Evolutionary conservation across 2,329 filamentous ascomycete species (phyloP), one percentile per base, ranked within the genome.

Genomic region (Fusarium metavorans): DNA sequence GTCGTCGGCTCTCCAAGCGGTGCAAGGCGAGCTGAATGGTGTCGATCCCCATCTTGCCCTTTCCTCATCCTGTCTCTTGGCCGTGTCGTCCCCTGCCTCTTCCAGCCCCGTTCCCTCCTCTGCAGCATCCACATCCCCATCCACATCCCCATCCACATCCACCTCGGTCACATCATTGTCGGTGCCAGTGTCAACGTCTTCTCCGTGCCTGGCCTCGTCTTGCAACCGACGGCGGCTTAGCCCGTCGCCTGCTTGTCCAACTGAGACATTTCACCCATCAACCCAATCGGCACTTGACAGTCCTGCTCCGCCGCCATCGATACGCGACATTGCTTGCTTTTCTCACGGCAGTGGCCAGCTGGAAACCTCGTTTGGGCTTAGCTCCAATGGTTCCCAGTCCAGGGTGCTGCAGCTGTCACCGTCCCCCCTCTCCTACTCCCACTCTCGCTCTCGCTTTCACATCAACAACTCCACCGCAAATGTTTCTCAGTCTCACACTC

Each of bases 11-110:
- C 68, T 66, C 60, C 57, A 58, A 58, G 63, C 75, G 50, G 65
- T 65, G 67, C 66, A 66, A 64, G 66, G 67, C 70, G 41, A 62
- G 43, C 67, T 69, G 68, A 56, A 65, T 6, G 30, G 56, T 25
- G 72, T 58, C 62, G 74, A 78, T 70, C 72, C 58, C 67, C 70
- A 68, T 62, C 54, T 71, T 66, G 39, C 66, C 34, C 16, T 64
- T 57, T 64, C 64, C 39, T 71, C 41, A 68, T 56, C 62, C 41
- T 37, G 52, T 41, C 37, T n/a, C 79, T 82, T 80, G 79, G 66
- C 57, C 34, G 23, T 48, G 23, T 80, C 81, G 67, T 80, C 79
- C 79, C 75, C 76, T 77, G 76, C 81, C 45, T 82, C 85, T 83
- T 82, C 83, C 52, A 43, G 39, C 59, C 41, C 67, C 64, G 43